These are phyloP conservation scores for Cryomyces minteri DNA, from an alignment of 495 filamentous ascomycete genomes.

Conservation along the genomic window DNA sequence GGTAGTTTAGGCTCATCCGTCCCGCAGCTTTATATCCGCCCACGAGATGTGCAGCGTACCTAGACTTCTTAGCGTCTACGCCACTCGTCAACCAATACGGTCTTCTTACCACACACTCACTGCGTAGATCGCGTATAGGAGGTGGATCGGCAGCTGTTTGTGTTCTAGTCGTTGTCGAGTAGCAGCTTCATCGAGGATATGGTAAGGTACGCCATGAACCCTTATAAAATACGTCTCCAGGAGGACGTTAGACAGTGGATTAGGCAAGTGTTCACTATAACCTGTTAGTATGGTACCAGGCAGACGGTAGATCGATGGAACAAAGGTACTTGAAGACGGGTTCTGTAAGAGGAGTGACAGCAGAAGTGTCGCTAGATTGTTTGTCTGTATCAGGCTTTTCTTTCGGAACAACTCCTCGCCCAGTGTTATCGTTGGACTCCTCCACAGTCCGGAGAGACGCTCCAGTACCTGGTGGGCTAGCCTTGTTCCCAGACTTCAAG, in stretches of 20 bases:
- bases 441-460: no score
- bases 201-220: slow-evolving; percentile 61
- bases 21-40: slow-evolving; percentile 40
- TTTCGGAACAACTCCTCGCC: no score
- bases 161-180: slow-evolving; percentile 47
- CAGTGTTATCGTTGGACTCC: no score
- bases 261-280: neutral
- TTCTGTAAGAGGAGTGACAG: no score
- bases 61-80: slow-evolving; percentile 14
- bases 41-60: slow-evolving; percentile 32
- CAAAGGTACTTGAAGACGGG: no score
- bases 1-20: slow-evolving; percentile 44
- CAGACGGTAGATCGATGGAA: neutral
- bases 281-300: neutral
- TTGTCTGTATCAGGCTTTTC: no score
- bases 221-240: slow-evolving; percentile 61
- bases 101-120: slow-evolving; percentile 43
- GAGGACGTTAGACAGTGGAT: slow-evolving; percentile 26
- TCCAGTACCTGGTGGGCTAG: neutral
- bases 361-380: no score
- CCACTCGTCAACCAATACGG: neutral
- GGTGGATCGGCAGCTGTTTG: slow-evolving; percentile 42
- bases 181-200: slow-evolving; percentile 54
- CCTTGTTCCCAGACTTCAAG: slow-evolving; percentile 47
- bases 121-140: slow-evolving; percentile 56